Evolutionary conservation across 208 protist species (phyloP).

Genomic region (Tetramitus jugosus): DNA sequence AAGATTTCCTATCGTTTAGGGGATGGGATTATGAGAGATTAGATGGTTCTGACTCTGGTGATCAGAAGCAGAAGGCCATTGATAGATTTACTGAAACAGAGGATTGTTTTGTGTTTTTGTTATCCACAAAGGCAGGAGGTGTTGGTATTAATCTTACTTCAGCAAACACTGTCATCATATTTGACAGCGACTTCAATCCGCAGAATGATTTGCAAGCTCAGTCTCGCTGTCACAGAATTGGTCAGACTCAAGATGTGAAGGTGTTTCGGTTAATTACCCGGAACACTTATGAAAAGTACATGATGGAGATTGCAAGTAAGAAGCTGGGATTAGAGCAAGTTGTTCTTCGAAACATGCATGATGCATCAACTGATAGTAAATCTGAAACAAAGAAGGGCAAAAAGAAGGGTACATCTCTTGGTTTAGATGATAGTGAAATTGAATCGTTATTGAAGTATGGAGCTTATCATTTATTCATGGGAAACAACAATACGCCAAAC

Average conservation of each 20-base stretch:
- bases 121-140: conserved; percentile 94
- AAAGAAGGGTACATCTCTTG: background rate
- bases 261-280: conserved; percentile 94
- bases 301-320: conserved; percentile 90
- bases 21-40: conserved; percentile 7
- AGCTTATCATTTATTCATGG: conserved; percentile 1
- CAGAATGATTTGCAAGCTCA: conserved; percentile 97
- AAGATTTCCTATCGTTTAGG: conserved; percentile 48
- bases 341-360: background rate
- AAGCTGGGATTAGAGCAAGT: conserved; percentile 89
- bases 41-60: conserved; percentile 59
- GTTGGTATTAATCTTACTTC: conserved; percentile 97
- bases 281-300: conserved; percentile 92
- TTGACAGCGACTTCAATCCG: conserved; percentile 97
- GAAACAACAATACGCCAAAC: background rate
- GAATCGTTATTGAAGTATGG: conserved; percentile 7
- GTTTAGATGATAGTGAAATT: background rate
- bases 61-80: conserved; percentile 79
- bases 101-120: conserved; percentile 89
- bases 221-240: conserved; percentile 95
- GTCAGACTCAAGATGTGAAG: conserved; percentile 89
- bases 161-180: conserved; percentile 96
- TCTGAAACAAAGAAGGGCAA: background rate
- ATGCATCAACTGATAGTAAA: background rate
- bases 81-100: conserved; percentile 81